phyloP scores from a whole-genome alignment of 106 monocot species.

The Allium fistulosum region DNA sequence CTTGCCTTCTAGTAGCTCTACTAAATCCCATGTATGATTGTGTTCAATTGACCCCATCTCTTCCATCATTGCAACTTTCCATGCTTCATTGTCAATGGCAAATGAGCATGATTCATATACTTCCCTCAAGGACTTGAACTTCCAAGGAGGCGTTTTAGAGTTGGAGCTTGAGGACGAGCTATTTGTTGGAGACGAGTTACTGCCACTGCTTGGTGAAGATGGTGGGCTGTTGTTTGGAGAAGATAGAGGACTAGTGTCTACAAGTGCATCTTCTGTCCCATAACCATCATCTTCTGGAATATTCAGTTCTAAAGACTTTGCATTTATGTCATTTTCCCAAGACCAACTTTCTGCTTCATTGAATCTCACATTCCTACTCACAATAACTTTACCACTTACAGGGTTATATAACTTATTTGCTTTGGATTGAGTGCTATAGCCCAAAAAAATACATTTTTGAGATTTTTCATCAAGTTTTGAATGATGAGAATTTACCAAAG shows the following conservation, averaged over 20 bases:
- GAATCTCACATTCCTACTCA: constrained; percentile 3
- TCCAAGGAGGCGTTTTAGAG: neutral
- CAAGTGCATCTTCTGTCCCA: neutral
- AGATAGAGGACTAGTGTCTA: neutral
- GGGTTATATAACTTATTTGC: neutral
- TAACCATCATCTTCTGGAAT: neutral
- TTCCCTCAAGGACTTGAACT: neutral
- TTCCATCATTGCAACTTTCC: neutral
- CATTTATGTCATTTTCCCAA: neutral
- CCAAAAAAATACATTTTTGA: neutral
- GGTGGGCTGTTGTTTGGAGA: neutral
- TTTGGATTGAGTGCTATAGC: constrained; percentile 2
- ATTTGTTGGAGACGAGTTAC: neutral
- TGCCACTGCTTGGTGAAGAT: neutral
- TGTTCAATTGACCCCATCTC: neutral
- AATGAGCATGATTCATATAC: neutral
- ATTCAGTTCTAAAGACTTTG: neutral
- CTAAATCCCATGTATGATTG: neutral
- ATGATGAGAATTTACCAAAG: neutral
- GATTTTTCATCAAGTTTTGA: neutral
- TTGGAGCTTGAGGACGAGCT: too few species aligned
- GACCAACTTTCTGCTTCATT: neutral
- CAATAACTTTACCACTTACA: neutral
- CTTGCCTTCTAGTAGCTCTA: constrained; percentile 1
- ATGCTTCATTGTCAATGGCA: neutral